These are phyloP conservation scores for Hanseniaspora clermontiae DNA, from an alignment of 805 yeast species.

Conservation along the genomic window DNA sequence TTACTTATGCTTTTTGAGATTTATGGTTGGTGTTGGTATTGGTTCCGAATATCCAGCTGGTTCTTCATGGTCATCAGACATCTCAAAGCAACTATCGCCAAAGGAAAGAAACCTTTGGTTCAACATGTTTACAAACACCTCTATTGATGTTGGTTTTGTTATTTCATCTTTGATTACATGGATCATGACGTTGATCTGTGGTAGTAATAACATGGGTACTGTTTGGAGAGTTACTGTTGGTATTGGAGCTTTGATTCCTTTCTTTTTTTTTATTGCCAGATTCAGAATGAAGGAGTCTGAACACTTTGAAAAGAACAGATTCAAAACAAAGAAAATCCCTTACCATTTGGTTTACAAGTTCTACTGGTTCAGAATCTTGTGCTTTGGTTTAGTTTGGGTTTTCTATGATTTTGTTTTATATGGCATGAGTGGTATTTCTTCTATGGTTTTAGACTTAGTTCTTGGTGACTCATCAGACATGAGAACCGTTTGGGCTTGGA, in stretches of 20 bases:
- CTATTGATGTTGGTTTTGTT: constrained; percentile 83
- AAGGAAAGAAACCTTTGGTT: constrained; percentile 84
- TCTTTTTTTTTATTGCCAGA: constrained; percentile 65
- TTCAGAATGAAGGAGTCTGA: constrained; percentile 63
- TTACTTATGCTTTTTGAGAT: constrained; percentile 32
- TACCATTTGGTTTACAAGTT: constrained; percentile 56
- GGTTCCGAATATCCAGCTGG: constrained; percentile 88
- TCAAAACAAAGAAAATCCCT: constrained; percentile 50
- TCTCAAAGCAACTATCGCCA: constrained; percentile 80
- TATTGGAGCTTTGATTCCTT: constrained; percentile 79
- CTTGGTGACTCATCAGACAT: constrained; percentile 45
- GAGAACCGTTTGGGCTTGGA: constrained; percentile 80
- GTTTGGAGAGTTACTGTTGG: constrained; percentile 94
- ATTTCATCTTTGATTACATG: constrained; percentile 72
- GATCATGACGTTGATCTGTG: constrained; percentile 73
- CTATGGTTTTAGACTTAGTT: constrained; percentile 49
- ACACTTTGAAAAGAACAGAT: constrained; percentile 54
- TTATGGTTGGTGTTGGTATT: constrained; percentile 78
- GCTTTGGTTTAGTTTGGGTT: constrained; percentile 77
- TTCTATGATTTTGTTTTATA: constrained; percentile 79
- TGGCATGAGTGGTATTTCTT: constrained; percentile 76
- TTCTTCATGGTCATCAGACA: constrained; percentile 85
- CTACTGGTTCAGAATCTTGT: constrained; percentile 66
- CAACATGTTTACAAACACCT: constrained; percentile 74
- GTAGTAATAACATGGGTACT: constrained; percentile 53